phyloP scores from a whole-genome alignment of 2,329 filamentous ascomycete genomes.

The Aspergillus fumigatus region DNA sequence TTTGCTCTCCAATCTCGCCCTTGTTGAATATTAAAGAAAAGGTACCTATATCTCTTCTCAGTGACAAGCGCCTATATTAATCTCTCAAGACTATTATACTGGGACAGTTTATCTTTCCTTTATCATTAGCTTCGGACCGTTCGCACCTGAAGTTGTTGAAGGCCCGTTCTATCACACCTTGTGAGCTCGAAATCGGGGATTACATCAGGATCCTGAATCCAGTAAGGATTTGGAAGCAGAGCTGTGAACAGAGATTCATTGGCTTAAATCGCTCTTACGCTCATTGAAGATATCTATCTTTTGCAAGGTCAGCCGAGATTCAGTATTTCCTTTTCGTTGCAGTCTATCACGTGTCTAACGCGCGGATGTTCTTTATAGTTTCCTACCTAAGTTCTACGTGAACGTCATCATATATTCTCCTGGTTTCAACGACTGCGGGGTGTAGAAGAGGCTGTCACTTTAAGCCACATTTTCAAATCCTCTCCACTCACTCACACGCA shows the following conservation, averaged over 20 bases:
- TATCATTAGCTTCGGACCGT: not conserved
- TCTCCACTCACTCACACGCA: not conserved
- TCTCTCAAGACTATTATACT: not conserved
- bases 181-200: not conserved
- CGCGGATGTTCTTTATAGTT: not conserved
- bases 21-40: not conserved
- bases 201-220: not conserved
- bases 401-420: too few relatives aligned
- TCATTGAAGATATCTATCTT: not conserved
- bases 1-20: not conserved
- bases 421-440: too few relatives aligned
- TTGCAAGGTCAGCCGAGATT: not conserved
- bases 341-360: not conserved
- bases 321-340: not conserved
- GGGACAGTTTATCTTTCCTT: not conserved
- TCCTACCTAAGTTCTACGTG: not conserved
- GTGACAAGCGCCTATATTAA: not conserved
- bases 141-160: not conserved
- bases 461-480: not conserved
- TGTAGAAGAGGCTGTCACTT: not conserved
- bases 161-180: not conserved
- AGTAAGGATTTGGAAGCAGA: not conserved
- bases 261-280: not conserved
- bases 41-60: not conserved
- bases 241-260: not conserved